Evolutionary conservation across 2,329 filamentous ascomycete species (phyloP), one percentile per base, ranked within the genome.

Genomic region (Elsinoe fawcettii): DNA sequence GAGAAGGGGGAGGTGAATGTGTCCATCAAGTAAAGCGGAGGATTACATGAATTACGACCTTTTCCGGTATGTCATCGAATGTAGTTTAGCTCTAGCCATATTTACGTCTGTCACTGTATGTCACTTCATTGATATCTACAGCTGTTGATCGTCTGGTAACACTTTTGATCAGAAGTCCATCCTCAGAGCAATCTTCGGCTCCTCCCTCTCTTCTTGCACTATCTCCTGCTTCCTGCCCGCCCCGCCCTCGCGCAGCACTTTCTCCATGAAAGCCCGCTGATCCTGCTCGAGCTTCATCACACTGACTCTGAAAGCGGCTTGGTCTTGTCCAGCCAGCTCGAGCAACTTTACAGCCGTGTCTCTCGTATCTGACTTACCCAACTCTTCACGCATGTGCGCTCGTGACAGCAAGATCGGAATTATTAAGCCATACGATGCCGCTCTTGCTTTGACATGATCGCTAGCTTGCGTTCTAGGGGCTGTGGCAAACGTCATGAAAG

Each of bases 171-270:
- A 55, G 25, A 99, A 97, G 71, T 96, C 80, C 88, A 97, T 95
- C 79, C 95, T 93, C 67, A 99, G 73, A 56, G 90, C 90, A 77
- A 99, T 99, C 61, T 78, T 93, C 11, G 93, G 93, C 71, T 77
- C 75, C 43, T 71, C 75, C 51, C 75, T 74, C 49, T 75, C 73
- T 18, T 59, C 57, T 22, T 32, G 18, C 51, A 82, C 83, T 25
- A 75, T 80, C 44, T 58, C 76, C 74, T 59, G 74, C 76, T 53
- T 71, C 72, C 43, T 72, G 65, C 56, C 68, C 71, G 64, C 75
- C 74, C 59, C 67, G 14, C 49, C 49, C 66, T 68, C 63, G 79
- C 67, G 68, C 74, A 64, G 81, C 74, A 54, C 85, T 85, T 22
- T 80, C 82, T 70, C 92, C 74, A 97, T 81, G 62, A 93, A 86